These are phyloP conservation scores for Xylaria sp. DNA, from an alignment of 2,329 filamentous ascomycete species.

Conservation along the genomic window DNA sequence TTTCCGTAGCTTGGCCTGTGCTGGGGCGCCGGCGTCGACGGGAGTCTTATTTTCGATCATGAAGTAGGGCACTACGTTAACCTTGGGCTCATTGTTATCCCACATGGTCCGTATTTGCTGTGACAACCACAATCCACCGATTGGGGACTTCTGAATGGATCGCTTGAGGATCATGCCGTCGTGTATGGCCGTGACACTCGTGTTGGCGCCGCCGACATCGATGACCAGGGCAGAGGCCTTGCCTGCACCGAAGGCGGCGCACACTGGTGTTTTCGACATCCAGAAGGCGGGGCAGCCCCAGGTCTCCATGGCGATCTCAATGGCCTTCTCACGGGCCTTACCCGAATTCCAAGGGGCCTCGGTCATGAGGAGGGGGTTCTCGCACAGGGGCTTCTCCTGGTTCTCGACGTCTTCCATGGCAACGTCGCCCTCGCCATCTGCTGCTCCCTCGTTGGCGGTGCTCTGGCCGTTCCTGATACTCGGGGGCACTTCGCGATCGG, in stretches of 20 bases:
- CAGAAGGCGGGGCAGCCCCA: slow-evolving; percentile 97
- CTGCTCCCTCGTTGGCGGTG: slow-evolving; percentile 78
- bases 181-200: slow-evolving; percentile 73
- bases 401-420: slow-evolving; percentile 67
- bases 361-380: slow-evolving; percentile 92
- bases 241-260: slow-evolving; percentile 90
- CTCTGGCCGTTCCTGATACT: slow-evolving; percentile 77
- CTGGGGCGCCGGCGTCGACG: slow-evolving; percentile 85
- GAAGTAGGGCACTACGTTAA: slow-evolving; percentile 85
- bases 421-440: slow-evolving; percentile 72
- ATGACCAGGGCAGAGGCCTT: slow-evolving; percentile 90
- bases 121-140: slow-evolving; percentile 91
- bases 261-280: slow-evolving; percentile 86
- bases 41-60: slow-evolving; percentile 87
- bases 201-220: slow-evolving; percentile 43
- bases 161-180: slow-evolving; percentile 95
- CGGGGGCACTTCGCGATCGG: slow-evolving; percentile 74
- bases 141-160: slow-evolving; percentile 83
- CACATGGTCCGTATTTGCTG: slow-evolving; percentile 87
- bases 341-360: slow-evolving; percentile 92
- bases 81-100: slow-evolving; percentile 72
- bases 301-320: slow-evolving; percentile 96
- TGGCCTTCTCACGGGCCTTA: slow-evolving; percentile 91
- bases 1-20: slow-evolving; percentile 78
- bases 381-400: slow-evolving; percentile 83